Evolutionary conservation across 2,329 filamentous ascomycete genomes (phyloP), one percentile per base, ranked within the genome.

Genomic region (Penicillium rolfsii): DNA sequence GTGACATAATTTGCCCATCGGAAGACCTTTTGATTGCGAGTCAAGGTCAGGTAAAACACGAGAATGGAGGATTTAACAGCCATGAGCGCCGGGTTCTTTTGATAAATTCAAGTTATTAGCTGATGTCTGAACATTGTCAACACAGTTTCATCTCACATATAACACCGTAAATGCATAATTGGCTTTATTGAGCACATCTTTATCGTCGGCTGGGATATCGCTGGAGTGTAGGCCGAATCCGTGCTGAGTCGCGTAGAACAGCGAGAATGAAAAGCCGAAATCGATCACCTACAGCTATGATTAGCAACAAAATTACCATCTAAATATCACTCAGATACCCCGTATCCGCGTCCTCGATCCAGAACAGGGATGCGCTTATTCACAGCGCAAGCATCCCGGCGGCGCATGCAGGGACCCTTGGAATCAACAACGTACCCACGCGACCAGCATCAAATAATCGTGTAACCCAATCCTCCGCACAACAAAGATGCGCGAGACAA

Each of bases 21-120:
- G 66, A 97, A 89, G 53, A 93, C 82, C 64, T 87, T 86, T 67
- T 96, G 87, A 61, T 91, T 90, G 69, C 89, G 89, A 28, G 91
- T 91, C 52, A 97, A 83, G 43, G 89, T 89, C 53, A 97, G 83
- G 77, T 96, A 97, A 76, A 97, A 97, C 56, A 95, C 84, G 60
- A 97, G 83, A 69, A 97, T 91, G n/a, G 92, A 96, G 0, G 91
- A 93, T 78, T 97, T 97, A 54, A 91, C 92, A 2, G 90, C 88
- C 91, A 96, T 96, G 58, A 97, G 82, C 3, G 91, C 89, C 12
- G 93, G 93, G 72, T 97, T 96, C 88, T 93, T 22, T 22, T 22
- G 19, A 70, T n/a, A 22, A 19, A 8, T 0, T 16, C 1, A 9
- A 22, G 26, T 22, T 46, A 33, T 59, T 43, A 62, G 52, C 19